Percentiles rank a stretch among this genome's conserved stretches.
phyloP scores from a whole-genome alignment of 1,139 yeast species.

The Saccharomycopsis hybrid region DNA sequence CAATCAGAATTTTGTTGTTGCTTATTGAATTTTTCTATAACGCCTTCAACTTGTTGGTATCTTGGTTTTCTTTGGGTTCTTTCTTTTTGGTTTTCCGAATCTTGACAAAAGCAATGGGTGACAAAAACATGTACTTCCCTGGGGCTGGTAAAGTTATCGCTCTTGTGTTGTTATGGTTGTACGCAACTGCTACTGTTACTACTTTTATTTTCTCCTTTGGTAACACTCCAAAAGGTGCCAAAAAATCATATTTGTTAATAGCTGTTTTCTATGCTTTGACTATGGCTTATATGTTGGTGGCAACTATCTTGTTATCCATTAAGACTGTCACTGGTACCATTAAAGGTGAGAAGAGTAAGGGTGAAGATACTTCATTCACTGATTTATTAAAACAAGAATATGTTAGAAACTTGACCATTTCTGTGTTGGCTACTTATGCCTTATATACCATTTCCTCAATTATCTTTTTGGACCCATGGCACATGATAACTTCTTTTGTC shows the following conservation, averaged over 20 bases:
- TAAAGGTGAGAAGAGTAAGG: slow-evolving; percentile 32
- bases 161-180: slow-evolving; percentile 82
- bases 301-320: slow-evolving; percentile 78
- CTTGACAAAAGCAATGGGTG: slow-evolving; percentile 50
- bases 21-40: slow-evolving; percentile 72
- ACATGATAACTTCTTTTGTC: slow-evolving; percentile 64
- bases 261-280: slow-evolving; percentile 83
- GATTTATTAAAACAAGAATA: slow-evolving; percentile 30
- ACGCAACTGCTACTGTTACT: slow-evolving; percentile 79
- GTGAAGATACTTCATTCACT: slow-evolving; percentile 10
- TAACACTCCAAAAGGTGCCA: slow-evolving; percentile 91
- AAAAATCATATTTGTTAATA: slow-evolving; percentile 71
- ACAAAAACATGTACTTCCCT: slow-evolving; percentile 42
- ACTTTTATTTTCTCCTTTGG: slow-evolving; percentile 91
- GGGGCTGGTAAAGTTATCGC: slow-evolving; percentile 70
- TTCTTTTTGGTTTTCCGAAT: slow-evolving; percentile 70
- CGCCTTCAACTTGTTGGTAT: slow-evolving; percentile 54
- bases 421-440: slow-evolving; percentile 63
- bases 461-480: slow-evolving; percentile 71
- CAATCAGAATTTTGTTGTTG: slow-evolving; percentile 52
- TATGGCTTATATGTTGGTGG: slow-evolving; percentile 89
- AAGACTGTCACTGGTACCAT: slow-evolving; percentile 49
- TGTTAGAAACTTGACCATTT: slow-evolving; percentile 63
- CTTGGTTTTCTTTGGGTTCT: slow-evolving; percentile 77
- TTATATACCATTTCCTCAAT: slow-evolving; percentile 62